phyloP scores from a whole-genome alignment of 345 rosid species.

The Murraya koenigii region DNA sequence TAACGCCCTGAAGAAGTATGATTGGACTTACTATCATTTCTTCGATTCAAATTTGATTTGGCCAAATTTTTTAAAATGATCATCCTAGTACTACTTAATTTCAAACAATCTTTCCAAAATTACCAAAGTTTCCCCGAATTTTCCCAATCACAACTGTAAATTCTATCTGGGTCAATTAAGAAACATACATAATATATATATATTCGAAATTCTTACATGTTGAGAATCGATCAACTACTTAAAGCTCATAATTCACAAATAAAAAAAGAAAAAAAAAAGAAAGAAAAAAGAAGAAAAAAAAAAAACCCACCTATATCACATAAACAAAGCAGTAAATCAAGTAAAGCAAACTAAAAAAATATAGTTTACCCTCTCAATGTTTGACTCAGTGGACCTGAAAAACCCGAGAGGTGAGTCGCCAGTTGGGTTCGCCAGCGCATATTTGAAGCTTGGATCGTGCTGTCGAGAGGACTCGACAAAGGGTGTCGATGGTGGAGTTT shows the following conservation, averaged over 20 bases:
- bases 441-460: constrained; percentile 36
- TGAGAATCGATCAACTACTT: neutral
- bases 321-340: neutral
- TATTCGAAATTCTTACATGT: neutral
- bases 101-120: neutral
- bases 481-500: constrained; percentile 26
- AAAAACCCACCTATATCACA: neutral
- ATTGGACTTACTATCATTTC: neutral
- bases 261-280: neutral
- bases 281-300: neutral
- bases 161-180: neutral
- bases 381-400: constrained; percentile 63
- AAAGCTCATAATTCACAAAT: neutral
- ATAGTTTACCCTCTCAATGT: constrained; percentile 60
- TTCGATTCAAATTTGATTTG: neutral
- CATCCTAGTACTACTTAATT: neutral
- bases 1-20: neutral
- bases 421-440: constrained; percentile 28
- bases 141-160: neutral
- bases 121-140: neutral
- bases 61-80: neutral
- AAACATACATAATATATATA: no score
- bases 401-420: constrained; percentile 37
- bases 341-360: neutral
- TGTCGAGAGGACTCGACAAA: constrained; percentile 29